Conservation (phyloP, 2,329 filamentous ascomycete species). For the Hymenoscyphus linearis region DNA sequence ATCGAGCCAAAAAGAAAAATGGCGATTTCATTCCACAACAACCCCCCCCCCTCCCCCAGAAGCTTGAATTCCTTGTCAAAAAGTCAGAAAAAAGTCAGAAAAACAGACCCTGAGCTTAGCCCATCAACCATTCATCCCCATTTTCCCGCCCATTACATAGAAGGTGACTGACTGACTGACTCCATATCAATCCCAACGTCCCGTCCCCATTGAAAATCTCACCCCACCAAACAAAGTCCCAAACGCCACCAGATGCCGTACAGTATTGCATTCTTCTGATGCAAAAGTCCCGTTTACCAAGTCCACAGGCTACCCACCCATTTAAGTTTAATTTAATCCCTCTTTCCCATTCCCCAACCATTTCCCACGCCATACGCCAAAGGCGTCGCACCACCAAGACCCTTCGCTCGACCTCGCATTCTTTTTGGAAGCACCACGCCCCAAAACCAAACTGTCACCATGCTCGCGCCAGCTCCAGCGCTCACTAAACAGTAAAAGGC, state of each 20-base stretch:
- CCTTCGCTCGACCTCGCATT: conserved; percentile 23
- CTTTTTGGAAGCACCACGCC: conserved; percentile 51
- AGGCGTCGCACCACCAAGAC: conserved; percentile 27
- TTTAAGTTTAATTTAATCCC: conserved; percentile 6
- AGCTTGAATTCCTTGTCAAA: too few species aligned
- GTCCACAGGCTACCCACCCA: background rate
- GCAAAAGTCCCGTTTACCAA: background rate
- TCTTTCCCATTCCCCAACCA: conserved; percentile 23
- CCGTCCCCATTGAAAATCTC: background rate
- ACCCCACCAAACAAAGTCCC: background rate
- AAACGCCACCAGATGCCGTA: background rate
- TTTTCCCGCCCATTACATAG: background rate
- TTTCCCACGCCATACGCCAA: conserved; percentile 27
- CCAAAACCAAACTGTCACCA: conserved; percentile 54
- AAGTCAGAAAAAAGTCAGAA: too few species aligned
- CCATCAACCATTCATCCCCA: background rate
- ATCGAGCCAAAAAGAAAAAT: too few species aligned
- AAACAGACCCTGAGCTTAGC: too few species aligned
- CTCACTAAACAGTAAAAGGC: conserved; percentile 57
- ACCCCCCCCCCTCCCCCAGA: too few species aligned
- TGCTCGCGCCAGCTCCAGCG: conserved; percentile 47
- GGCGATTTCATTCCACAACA: too few species aligned
- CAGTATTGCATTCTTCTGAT: background rate
- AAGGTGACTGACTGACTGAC: background rate
- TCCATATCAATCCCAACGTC: background rate